Base-by-base conservation (phyloP, 106 monocot genomes). In the Dendrobium catenatum region DNA sequence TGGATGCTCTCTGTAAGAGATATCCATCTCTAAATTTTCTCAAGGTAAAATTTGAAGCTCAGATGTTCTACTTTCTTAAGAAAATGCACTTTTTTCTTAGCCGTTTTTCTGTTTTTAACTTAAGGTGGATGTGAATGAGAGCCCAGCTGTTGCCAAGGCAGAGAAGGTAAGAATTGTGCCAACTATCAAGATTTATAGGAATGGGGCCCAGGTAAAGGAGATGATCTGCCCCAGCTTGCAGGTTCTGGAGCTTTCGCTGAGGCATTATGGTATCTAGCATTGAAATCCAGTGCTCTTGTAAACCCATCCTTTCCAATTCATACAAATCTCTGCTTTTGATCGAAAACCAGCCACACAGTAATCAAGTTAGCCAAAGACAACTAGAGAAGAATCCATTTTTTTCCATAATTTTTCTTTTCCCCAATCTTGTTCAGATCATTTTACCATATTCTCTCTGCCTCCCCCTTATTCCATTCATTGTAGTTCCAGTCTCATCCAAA, bases 11-110 rank as follows among this genome's bases (percentile, higher is more conserved):
- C 42, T 94, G 96, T 48, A 64, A 77, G 9, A 81, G 82, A 84
- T 88, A 89, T 59, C 96, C 94, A 33, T 94, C 90, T 42, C 83
- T 89, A 37, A 97, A 94, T 85, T 97, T 97, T 76, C 92, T 94
- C 67, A 97, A 94, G 92, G 96, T 94, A 87, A 85, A n/a, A 0
- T 8, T 74, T 42, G 70, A 15, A 70, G 15, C 15, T 31, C 37
- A 74, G 2, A 73, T 19, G 43, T 0, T 43, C 18, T 74, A 37
- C 13, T 42, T 74, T 2, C 43, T 42, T 42, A 42, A 42, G 2
- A 18, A 43, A 74, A 59, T 61, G 6, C 10, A 19, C 42, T 73
- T 77, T 58, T 4, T 42, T 18, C 15, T 56, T 19, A 40, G 22
- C 10, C 16, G 37, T 20, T 42, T 37, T 66, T 44, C 43, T 43